phyloP scores from a whole-genome alignment of 2,329 filamentous ascomycete species.

The Bipolaris victoriae region DNA sequence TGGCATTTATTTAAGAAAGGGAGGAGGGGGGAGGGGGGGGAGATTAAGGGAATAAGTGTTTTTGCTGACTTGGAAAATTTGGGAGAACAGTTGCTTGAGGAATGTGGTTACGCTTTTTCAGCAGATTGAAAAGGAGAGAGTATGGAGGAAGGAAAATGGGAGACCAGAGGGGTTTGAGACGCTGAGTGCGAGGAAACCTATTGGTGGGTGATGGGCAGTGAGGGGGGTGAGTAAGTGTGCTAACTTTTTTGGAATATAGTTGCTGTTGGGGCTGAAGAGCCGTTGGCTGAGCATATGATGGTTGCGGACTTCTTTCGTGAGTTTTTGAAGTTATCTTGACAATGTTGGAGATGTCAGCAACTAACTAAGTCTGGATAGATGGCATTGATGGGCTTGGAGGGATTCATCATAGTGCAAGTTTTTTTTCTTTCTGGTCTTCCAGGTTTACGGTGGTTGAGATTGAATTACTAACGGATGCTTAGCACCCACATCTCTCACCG shows the following conservation, averaged over 20 bases:
- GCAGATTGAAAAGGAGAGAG: conserved; percentile 84
- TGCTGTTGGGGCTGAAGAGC: conserved; percentile 84
- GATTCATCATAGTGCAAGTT: conserved; percentile 53
- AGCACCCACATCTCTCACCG: conserved; percentile 58
- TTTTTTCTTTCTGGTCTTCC: background rate
- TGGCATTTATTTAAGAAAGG: too few relatives aligned
- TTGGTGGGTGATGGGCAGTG: conserved; percentile 51
- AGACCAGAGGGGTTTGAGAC: conserved; percentile 73
- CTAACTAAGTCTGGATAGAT: conserved; percentile 42
- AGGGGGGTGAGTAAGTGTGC: background rate
- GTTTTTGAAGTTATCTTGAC: conserved; percentile 32
- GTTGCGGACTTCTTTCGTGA: conserved; percentile 78
- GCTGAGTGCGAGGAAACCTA: conserved; percentile 74
- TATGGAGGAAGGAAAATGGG: conserved; percentile 77
- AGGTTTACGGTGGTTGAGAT: background rate
- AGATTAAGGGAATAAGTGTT: too few relatives aligned
- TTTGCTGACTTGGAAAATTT: background rate
- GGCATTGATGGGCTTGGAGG: conserved; percentile 58
- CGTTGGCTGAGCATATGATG: conserved; percentile 81
- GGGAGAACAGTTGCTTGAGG: conserved; percentile 70
- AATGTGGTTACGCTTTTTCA: conserved; percentile 93
- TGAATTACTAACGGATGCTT: conserved; percentile 4
- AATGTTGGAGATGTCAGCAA: too few relatives aligned
- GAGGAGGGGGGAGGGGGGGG: too few relatives aligned
- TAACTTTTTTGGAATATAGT: conserved; percentile 52